Evolutionary conservation across 176 grass and related monocot genomes (phyloP), one percentile per base, ranked within the genome.

Genomic region (Aegilops bicornis): DNA sequence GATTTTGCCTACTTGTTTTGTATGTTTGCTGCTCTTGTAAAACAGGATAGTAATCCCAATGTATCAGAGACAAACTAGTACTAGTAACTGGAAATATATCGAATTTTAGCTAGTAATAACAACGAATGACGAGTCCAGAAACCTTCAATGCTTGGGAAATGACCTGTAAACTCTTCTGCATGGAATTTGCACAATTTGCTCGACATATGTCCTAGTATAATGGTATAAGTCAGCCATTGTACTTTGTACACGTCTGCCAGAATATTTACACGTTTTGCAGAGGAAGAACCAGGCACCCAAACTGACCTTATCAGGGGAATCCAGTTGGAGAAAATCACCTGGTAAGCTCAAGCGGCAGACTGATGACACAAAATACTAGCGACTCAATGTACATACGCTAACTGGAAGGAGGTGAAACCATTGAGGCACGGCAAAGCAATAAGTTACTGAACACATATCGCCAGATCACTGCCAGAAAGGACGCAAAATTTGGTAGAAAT

Each of bases 221-320:
- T 59, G 19, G 54, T 59, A 12, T 60, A 66, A 32, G 3, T 61
- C 47, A 60, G 7, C 24, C 23, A 50, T 33, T 78, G 30, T 80
- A 88, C 17, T 64, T 25, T 82, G n/a, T 84, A 91, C 31, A 66
- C 37, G 79, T 15, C 23, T 60, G 48, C 6, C 19, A 30, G 14
- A 69, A 32, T 70, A 91, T 81, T 68, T 81, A 88, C 69, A 87
- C 17, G 39, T 23, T 69, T 60, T 39, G 22, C 20, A 29, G 61
- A 76, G 22, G 70, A 62, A 86, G 69, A 76, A 25, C 40, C n/a
- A 82, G n/a, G 42, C 23, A 7, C 13, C 62, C 48, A 45, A 3
- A 40, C 20, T 59, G 45, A 36, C 62, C 76, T 42, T 74, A 77
- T 42, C 22, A 66, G 22, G 8, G 67, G 37, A 69, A 56, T 31